These are phyloP conservation scores for Cystofilobasidium capitatum DNA, from an alignment of 768 basidiomycete genomes.

Conservation along the genomic window DNA sequence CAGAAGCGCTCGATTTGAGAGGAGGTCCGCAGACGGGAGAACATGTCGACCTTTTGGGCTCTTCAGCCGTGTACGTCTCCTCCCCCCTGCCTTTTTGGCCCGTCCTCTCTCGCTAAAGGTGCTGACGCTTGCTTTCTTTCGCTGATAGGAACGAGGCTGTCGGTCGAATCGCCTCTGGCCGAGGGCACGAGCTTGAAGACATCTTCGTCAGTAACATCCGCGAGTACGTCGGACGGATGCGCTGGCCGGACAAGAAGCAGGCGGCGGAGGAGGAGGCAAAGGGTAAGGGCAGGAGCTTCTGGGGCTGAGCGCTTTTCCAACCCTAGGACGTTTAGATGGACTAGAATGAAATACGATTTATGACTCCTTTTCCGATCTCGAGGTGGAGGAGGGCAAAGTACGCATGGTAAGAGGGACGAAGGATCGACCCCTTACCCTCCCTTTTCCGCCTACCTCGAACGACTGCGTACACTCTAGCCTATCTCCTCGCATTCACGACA, in stretches of 20 bases:
- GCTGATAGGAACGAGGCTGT: conserved; percentile 75
- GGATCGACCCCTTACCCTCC: too few relatives aligned
- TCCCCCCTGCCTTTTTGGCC: not conserved
- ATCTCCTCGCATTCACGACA: too few relatives aligned
- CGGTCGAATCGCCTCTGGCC: conserved; percentile 71
- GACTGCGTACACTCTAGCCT: too few relatives aligned
- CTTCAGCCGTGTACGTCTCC: conserved; percentile 41
- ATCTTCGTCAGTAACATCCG: conserved; percentile 65
- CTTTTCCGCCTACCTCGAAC: too few relatives aligned
- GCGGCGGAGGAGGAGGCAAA: not conserved
- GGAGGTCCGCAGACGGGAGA: conserved; percentile 80
- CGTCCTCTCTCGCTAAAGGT: not conserved
- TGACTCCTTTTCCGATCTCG: too few relatives aligned
- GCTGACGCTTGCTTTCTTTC: not conserved
- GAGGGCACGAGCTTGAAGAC: conserved; percentile 53
- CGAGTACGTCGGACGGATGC: conserved; percentile 60
- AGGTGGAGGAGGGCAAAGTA: too few relatives aligned
- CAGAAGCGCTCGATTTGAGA: conserved; percentile 59
- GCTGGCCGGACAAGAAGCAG: conserved; percentile 46
- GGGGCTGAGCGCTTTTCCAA: not conserved
- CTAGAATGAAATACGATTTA: too few relatives aligned
- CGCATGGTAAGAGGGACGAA: too few relatives aligned
- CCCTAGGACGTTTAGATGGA: too few relatives aligned
- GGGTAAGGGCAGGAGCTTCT: not conserved
- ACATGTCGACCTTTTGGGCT: conserved; percentile 75